Conservation (phyloP, 805 yeast genomes). For the Cyberlindnera sargentensis region DNA sequence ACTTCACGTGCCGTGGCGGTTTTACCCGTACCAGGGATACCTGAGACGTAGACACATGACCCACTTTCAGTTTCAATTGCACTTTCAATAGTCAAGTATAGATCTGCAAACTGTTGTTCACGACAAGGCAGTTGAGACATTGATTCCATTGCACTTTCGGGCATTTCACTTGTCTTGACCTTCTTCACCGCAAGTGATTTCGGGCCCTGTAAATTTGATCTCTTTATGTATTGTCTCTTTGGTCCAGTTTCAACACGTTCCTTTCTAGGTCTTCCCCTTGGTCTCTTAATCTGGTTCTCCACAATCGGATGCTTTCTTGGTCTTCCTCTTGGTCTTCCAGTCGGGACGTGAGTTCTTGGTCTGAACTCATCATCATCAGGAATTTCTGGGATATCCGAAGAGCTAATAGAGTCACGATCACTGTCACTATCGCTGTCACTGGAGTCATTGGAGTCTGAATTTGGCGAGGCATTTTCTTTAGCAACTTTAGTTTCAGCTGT, state of each 20-base stretch:
- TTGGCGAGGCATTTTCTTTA: too few species aligned
- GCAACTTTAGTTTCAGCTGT: too few species aligned
- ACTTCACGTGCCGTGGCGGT: slow-evolving; percentile 91
- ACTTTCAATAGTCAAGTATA: slow-evolving; percentile 61
- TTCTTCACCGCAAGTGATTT: slow-evolving; percentile 7
- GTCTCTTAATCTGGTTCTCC: slow-evolving; percentile 19
- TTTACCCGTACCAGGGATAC: slow-evolving; percentile 98
- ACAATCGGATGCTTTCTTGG: slow-evolving; percentile 22
- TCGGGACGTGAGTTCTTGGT: slow-evolving; percentile 8
- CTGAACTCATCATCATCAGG: slow-evolving; percentile 22
- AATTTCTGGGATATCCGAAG: slow-evolving; percentile 8
- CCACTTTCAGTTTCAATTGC: slow-evolving; percentile 70
- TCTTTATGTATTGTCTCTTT: slow-evolving; percentile 14
- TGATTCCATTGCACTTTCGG: slow-evolving; percentile 13
- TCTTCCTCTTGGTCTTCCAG: slow-evolving; percentile 10
- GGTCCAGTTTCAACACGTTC: slow-evolving; percentile 16
- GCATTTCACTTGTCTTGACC: slow-evolving; percentile 2
- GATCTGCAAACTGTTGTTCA: slow-evolving; percentile 69
- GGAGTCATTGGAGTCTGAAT: not conserved
- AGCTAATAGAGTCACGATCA: slow-evolving; percentile 6
- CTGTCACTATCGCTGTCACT: slow-evolving; percentile 3
- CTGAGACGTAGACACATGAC: slow-evolving; percentile 83
- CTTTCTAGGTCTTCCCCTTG: slow-evolving; percentile 19
- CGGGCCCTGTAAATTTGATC: slow-evolving; percentile 24
- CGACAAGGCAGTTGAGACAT: slow-evolving; percentile 64